A percentile compares a stretch with the other conserved stretches of the same genome.
These are phyloP conservation scores for Leucosporidium creatinivorum DNA, from an alignment of 768 basidiomycete genomes.

Conservation along the genomic window DNA sequence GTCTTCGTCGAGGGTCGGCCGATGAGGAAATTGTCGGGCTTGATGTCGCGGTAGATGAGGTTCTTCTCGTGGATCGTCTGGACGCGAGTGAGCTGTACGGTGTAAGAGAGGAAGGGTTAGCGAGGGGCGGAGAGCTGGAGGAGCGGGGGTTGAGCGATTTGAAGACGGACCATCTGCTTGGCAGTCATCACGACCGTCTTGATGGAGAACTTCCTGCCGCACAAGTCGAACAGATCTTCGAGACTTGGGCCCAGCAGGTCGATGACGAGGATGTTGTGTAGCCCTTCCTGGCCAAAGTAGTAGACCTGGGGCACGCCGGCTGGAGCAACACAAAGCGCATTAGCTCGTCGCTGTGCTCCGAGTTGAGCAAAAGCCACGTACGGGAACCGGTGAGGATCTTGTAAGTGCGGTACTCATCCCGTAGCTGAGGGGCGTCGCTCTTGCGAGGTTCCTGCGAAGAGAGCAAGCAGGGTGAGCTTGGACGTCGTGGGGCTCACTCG, in stretches of 20 bases:
- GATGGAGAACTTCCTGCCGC: constrained; percentile 90
- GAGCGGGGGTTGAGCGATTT: neutral
- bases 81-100: constrained; percentile 72
- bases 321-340: constrained; percentile 40
- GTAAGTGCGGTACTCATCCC: constrained; percentile 98
- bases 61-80: constrained; percentile 99
- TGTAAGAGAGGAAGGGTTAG: neutral
- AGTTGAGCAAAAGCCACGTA: constrained; percentile 47
- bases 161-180: constrained; percentile 80
- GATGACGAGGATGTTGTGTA: constrained; percentile 97
- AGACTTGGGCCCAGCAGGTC: constrained; percentile 93
- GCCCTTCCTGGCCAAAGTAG: constrained; percentile 97
- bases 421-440: constrained; percentile 93
- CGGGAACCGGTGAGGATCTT: constrained; percentile 85
- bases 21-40: constrained; percentile 98
- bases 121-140: neutral
- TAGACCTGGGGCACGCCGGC: constrained; percentile 98
- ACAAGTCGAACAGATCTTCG: constrained; percentile 99
- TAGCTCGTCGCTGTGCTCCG: neutral
- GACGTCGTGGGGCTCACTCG: too few relatives aligned
- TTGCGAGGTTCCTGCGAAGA: constrained; percentile 56
- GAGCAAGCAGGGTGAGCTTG: too few relatives aligned
- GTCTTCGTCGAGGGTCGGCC: constrained; percentile 87
- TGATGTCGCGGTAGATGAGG: constrained; percentile 98
- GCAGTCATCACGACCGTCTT: constrained; percentile 99